phyloP scores from a whole-genome alignment of 2,329 filamentous ascomycete species.

The Sordariomycetes sp. region DNA sequence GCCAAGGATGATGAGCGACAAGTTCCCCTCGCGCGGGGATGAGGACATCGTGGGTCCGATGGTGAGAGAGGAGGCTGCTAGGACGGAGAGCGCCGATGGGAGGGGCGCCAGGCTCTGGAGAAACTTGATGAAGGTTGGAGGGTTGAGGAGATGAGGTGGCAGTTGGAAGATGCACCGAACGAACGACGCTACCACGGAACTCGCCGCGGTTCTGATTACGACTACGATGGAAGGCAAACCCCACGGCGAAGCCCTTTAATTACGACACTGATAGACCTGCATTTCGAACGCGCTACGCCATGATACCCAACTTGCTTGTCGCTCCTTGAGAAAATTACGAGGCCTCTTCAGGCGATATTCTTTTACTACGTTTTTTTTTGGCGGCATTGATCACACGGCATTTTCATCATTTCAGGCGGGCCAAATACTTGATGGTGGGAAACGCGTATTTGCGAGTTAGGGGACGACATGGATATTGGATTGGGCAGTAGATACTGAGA shows the following conservation, averaged over 20 bases:
- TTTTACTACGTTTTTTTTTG: neutral
- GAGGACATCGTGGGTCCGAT: slow-evolving; percentile 92
- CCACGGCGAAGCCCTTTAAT: no score
- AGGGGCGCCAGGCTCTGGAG: slow-evolving; percentile 33
- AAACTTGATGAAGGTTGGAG: slow-evolving; percentile 1
- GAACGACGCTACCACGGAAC: neutral
- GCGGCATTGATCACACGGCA: neutral
- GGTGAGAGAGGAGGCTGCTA: slow-evolving; percentile 47
- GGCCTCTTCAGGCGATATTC: slow-evolving; percentile 3
- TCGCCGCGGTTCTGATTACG: no score
- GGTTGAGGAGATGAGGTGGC: neutral
- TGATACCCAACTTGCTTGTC: neutral
- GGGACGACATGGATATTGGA: neutral
- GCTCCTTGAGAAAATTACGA: neutral
- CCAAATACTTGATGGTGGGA: neutral
- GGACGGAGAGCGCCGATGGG: slow-evolving; percentile 31
- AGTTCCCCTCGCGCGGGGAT: slow-evolving; percentile 81
- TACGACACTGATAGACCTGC: neutral
- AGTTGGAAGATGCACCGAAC: neutral
- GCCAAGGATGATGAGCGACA: slow-evolving; percentile 63
- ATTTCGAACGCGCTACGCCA: neutral
- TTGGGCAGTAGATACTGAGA: no score
- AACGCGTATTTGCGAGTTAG: neutral
- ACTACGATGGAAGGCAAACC: neutral
- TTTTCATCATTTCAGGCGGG: neutral